Evolutionary conservation across 2,329 filamentous ascomycete species (phyloP), one percentile per base, ranked within the genome.

Genomic region (Aspergillus sp.): DNA sequence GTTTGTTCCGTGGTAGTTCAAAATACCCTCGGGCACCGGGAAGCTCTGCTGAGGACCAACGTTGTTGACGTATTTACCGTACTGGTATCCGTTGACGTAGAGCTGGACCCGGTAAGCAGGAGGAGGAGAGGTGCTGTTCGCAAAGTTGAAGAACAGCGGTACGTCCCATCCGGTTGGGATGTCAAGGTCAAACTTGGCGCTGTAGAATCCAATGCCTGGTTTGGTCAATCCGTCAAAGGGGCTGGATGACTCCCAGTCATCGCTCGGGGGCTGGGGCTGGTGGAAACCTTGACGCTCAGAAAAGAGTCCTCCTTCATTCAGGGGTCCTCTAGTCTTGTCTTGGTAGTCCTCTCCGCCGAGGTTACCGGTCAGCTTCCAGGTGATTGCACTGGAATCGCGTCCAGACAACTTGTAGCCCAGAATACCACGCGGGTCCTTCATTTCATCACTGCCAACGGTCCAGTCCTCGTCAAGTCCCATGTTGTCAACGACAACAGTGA

Each of bases 51-150:
- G 86, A 1, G 87, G 87, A 0, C 87, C 87, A n/a, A 90, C 73
- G 50, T 89, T 84, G 57, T 80, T 82, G n/a, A 67, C 64, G 48
- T 77, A 83, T 58, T 83, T 82, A 2, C 79, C 81, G 50, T 82
- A 89, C 61, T 90, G 85, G 64, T 82, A 90, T 1, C 86, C 86
- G 54, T 90, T 90, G 36, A 90, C 81, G 56, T 78, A 90, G 6
- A 90, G 65, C 53, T 85, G 76, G 1, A 73, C 79, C 12, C 85
- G 73, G 49, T 84, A 86, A 5, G 68, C 61, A 8, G 47, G 28
- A 78, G 83, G 33, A 77, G 78, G 0, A 75, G 48, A 46, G 78
- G 19, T 71, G 35, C 38, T 52, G 40, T 68, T 67, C 1, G 53
- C 57, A 47, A 81, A 77, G 1, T 66, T 66, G 54, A 82, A 78